A percentile compares a stretch with the other conserved stretches of the same genome.
These are phyloP conservation scores for Mayamaea pseudoterrestris DNA, from an alignment of 108 stramenopile species.

Conservation along the genomic window DNA sequence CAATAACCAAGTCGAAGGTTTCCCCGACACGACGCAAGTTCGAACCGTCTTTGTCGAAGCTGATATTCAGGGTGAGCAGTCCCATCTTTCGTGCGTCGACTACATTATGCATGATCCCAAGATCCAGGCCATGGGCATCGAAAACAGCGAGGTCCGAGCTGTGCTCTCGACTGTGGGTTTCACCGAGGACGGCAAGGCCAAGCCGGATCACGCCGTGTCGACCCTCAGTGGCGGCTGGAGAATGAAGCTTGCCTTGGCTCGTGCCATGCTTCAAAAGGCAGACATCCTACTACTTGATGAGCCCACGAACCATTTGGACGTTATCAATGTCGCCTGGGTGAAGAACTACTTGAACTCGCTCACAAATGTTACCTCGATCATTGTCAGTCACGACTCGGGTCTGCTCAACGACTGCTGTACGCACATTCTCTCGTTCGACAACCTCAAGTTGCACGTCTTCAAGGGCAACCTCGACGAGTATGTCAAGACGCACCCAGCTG, in stretches of 20 bases:
- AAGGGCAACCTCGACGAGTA: slow-evolving; percentile 99
- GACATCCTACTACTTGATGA: slow-evolving; percentile 97
- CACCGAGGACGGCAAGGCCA: slow-evolving; percentile 91
- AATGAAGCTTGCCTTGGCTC: slow-evolving; percentile 98
- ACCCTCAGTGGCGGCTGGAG: slow-evolving; percentile 98
- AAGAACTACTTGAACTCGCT: slow-evolving; percentile 98
- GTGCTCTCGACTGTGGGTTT: slow-evolving; percentile 95
- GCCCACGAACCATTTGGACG: slow-evolving; percentile 99
- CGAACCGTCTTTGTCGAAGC: slow-evolving; percentile 99
- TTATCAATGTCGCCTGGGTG: slow-evolving; percentile 99
- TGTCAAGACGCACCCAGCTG: slow-evolving; percentile 91
- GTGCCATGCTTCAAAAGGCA: slow-evolving; percentile 98
- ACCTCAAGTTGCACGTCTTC: slow-evolving; percentile 93
- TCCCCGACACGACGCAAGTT: slow-evolving; percentile 91
- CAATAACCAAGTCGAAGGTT: slow-evolving; percentile 98
- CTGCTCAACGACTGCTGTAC: slow-evolving; percentile 99
- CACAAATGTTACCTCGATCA: slow-evolving; percentile 91
- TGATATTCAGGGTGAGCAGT: slow-evolving; percentile 97
- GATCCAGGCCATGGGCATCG: slow-evolving; percentile 69
- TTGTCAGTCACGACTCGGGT: slow-evolving; percentile 98
- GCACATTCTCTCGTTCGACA: slow-evolving; percentile 94
- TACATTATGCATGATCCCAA: slow-evolving; percentile 87
- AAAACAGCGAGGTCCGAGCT: slow-evolving; percentile 70
- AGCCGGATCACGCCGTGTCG: slow-evolving; percentile 94
- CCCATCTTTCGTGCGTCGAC: slow-evolving; percentile 93